Conservation (phyloP, 2,329 filamentous ascomycete genomes). For the Onygena corvina region DNA sequence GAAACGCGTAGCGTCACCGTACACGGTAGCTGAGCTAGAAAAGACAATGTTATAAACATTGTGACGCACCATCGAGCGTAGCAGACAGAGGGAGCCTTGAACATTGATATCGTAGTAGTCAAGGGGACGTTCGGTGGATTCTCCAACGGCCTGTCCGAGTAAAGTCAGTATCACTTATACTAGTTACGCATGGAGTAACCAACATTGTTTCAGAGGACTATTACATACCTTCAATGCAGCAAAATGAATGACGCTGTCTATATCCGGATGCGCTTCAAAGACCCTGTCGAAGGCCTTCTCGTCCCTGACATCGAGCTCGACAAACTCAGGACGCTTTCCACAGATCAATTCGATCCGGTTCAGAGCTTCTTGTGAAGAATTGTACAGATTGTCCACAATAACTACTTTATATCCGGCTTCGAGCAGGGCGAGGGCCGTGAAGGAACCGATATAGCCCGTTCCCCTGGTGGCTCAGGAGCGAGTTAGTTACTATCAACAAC, state of each 20-base stretch:
- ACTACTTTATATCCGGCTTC: slow-evolving; percentile 93
- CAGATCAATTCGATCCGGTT: slow-evolving; percentile 91
- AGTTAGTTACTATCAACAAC: slow-evolving; percentile 13
- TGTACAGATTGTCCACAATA: slow-evolving; percentile 93
- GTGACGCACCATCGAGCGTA: slow-evolving; percentile 76
- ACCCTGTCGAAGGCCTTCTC: slow-evolving; percentile 72
- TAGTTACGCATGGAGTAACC: not conserved
- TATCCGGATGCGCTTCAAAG: slow-evolving; percentile 77
- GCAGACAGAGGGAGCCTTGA: slow-evolving; percentile 74
- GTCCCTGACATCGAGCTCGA: slow-evolving; percentile 79
- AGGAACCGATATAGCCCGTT: slow-evolving; percentile 97
- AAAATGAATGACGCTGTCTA: slow-evolving; percentile 98
- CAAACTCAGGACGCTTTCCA: slow-evolving; percentile 75
- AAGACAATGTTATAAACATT: slow-evolving; percentile 96
- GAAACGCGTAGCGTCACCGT: slow-evolving; percentile 92
- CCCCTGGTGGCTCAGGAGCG: slow-evolving; percentile 49
- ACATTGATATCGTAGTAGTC: slow-evolving; percentile 99
- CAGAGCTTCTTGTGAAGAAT: slow-evolving; percentile 80
- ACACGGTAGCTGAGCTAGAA: slow-evolving; percentile 94
- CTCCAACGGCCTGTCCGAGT: slow-evolving; percentile 68
- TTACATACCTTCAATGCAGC: slow-evolving; percentile 95
- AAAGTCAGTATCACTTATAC: not conserved
- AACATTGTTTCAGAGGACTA: slow-evolving; percentile 19
- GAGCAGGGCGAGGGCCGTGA: slow-evolving; percentile 83
- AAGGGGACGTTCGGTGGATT: slow-evolving; percentile 84